These are phyloP conservation scores for Poteriospumella lacustris DNA, from an alignment of 108 stramenopile species.

Conservation along the genomic window DNA sequence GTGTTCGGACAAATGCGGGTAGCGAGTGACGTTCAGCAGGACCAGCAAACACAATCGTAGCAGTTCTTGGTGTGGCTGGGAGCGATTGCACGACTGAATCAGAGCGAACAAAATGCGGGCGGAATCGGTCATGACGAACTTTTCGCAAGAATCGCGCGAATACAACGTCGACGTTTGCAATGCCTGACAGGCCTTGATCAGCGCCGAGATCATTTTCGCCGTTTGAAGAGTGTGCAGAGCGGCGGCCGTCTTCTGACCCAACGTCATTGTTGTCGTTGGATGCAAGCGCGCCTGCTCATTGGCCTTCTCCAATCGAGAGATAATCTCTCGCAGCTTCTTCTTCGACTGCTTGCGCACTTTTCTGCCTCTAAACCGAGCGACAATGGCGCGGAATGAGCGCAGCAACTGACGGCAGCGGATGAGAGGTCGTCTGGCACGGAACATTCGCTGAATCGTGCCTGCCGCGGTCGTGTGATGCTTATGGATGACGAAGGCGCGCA, in stretches of 20 bases:
- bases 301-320: slow-evolving; percentile 47
- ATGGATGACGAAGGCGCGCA: no score
- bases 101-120: slow-evolving; percentile 61
- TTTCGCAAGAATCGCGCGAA: slow-evolving; percentile 61
- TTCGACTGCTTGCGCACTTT: not conserved
- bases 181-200: slow-evolving; percentile 62
- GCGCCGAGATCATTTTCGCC: slow-evolving; percentile 60
- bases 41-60: slow-evolving; percentile 61
- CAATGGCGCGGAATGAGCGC: not conserved
- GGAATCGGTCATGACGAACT: slow-evolving; percentile 61
- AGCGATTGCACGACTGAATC: slow-evolving; percentile 74
- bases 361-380: not conserved
- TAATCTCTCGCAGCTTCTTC: no score
- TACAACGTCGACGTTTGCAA: slow-evolving; percentile 66
- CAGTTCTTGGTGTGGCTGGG: slow-evolving; percentile 76
- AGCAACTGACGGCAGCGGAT: no score
- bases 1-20: slow-evolving; percentile 44
- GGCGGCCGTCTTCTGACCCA: slow-evolving; percentile 35
- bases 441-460: no score
- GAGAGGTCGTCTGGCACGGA: no score
- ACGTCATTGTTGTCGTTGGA: no score
- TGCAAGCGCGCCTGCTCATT: no score
- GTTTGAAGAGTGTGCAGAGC: slow-evolving; percentile 59
- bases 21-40: slow-evolving; percentile 65
- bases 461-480: no score